Evolutionary conservation across 2,329 filamentous ascomycete species (phyloP).

Genomic region (Cladosporium colombiae): DNA sequence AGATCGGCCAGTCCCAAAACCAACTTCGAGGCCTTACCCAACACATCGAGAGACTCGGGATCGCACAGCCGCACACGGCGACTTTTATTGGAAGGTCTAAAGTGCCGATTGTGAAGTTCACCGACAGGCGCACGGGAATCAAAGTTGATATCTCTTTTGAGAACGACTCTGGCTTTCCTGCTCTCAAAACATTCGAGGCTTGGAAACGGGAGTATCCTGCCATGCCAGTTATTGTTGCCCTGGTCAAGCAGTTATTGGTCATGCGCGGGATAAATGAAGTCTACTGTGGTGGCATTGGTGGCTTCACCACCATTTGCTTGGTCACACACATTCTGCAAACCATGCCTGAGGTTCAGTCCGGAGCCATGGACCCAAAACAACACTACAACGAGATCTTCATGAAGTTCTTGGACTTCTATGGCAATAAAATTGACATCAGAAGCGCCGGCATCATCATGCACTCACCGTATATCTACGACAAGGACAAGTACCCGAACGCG

Average conservation of each 20-base stretch:
- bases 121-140: constrained; percentile 74
- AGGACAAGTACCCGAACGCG: constrained; percentile 58
- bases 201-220: constrained; percentile 81
- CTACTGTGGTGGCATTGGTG: constrained; percentile 84
- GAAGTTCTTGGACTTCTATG: constrained; percentile 87
- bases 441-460: constrained; percentile 73
- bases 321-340: constrained; percentile 81
- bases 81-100: constrained; percentile 57
- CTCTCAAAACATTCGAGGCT: constrained; percentile 74
- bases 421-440: constrained; percentile 73
- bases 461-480: constrained; percentile 72
- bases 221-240: constrained; percentile 81
- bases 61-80: constrained; percentile 57
- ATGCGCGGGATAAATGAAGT: constrained; percentile 93
- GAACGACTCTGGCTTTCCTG: constrained; percentile 77
- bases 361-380: constrained; percentile 57
- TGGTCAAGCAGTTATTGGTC: constrained; percentile 89
- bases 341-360: constrained; percentile 68
- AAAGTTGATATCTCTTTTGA: constrained; percentile 95
- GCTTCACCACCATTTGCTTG: constrained; percentile 91
- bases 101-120: constrained; percentile 90
- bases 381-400: constrained; percentile 81
- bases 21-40: constrained; percentile 63
- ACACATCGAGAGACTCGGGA: constrained; percentile 57
- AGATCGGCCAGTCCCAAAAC: constrained; percentile 47